Base-by-base conservation (phyloP, 305 asterid species). In the Fraxinus paxiana region DNA sequence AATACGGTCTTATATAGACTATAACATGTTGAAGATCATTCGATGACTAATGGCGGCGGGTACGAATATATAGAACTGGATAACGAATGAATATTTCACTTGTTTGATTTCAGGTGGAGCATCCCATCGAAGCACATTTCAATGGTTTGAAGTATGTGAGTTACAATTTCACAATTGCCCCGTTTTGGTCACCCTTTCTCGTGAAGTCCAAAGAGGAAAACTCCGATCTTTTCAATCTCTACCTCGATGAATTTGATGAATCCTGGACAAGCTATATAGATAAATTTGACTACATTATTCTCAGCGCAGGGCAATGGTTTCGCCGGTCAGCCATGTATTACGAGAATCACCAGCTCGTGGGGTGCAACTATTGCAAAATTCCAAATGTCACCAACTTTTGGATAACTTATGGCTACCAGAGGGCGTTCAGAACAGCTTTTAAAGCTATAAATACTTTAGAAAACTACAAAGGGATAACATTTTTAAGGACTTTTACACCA, bases 281-380 rank as follows among this genome's bases (percentile, higher is more conserved):
- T 5, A 67, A 48, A 6, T 84, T 84, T 20, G 85, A 84, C 71
- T 84, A 84, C 73, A 61, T 84, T 37, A 75, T 84, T 59, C 74
- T 84, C 59, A 74, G 75, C 12, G 83, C 79, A 26, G 87, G 85
- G 8, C 87, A 79, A 3, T 84, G 87, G 87, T 84, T 75, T 69
- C 30, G 17, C 34, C 82, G 87, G 15, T 51, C 85, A 17, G 78
- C 81, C 65, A 74, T 77, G n/a, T 84, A 63, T 54, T 79, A 81
- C 71, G 72, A 43, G 43, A 59, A 84, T 6, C 65, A 46, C 31
- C 72, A 74, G 35, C 4, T 56, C 0, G 76, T 75, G 13, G 87
- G 85, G 20, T 84, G 87, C 34, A 74, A 41, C 22, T 81, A 46
- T 6, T 26, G 38, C 24, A 22, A 18, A 10, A 54, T 30, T 1